Evolutionary conservation across 495 filamentous ascomycete species (phyloP).

Genomic region (Penicillium coprophilum): DNA sequence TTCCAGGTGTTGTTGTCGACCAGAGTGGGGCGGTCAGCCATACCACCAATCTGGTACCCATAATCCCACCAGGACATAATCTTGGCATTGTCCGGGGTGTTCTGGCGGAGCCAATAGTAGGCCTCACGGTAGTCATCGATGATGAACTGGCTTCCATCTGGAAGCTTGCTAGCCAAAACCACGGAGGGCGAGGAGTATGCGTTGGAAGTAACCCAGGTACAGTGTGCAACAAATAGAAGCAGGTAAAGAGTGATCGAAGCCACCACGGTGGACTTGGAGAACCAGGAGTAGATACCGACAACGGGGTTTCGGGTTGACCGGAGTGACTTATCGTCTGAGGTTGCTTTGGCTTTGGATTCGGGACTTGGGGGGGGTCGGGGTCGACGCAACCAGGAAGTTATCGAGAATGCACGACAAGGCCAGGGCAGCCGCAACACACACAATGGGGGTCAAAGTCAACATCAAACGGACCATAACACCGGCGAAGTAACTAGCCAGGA

Average conservation of each 20-base stretch:
- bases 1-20: constrained; percentile 99
- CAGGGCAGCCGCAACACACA: constrained; percentile 92
- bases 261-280: constrained; percentile 77
- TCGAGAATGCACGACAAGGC: constrained; percentile 88
- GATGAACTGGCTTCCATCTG: constrained; percentile 95
- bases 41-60: constrained; percentile 99
- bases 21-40: constrained; percentile 96
- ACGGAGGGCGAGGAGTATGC: constrained; percentile 98
- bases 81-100: constrained; percentile 91
- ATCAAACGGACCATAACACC: constrained; percentile 99
- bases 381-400: constrained; percentile 67
- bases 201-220: constrained; percentile 99
- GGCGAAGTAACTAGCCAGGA: constrained; percentile 95
- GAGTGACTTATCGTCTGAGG: constrained; percentile 56
- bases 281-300: constrained; percentile 77
- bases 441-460: constrained; percentile 94
- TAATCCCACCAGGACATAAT: constrained; percentile 99
- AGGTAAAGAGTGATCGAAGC: constrained; percentile 73
- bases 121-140: constrained; percentile 99
- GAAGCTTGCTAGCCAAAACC: constrained; percentile 85
- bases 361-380: constrained; percentile 37
- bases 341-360: constrained; percentile 44
- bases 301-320: constrained; percentile 70
- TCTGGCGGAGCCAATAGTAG: constrained; percentile 99
- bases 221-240: constrained; percentile 91